A percentile compares a stretch with the other conserved stretches of the same genome.
phyloP scores from a whole-genome alignment of 176 grass and related monocot genomes.

The Thalia dealbata region DNA sequence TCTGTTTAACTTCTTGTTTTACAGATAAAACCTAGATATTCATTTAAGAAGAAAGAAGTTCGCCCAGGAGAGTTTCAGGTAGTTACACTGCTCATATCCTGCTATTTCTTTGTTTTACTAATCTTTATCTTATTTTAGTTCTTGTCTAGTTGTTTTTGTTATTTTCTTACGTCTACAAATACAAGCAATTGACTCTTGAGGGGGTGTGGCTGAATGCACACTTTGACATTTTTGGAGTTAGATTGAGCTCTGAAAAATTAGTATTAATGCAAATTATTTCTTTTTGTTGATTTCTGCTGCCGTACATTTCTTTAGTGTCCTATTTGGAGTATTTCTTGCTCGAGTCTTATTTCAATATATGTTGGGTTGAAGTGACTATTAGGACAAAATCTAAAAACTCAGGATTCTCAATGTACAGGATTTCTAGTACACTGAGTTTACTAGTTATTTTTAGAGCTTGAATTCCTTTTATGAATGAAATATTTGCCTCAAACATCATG shows the following conservation, averaged over 20 bases:
- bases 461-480: neutral
- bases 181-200: no score
- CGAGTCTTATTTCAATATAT: neutral
- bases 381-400: neutral
- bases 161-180: neutral
- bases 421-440: neutral
- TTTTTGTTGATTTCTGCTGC: neutral
- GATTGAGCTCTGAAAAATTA: neutral
- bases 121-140: constrained; percentile 7
- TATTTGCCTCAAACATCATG: neutral
- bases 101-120: neutral
- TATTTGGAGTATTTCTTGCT: neutral
- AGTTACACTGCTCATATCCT: neutral
- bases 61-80: constrained; percentile 89
- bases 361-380: neutral
- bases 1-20: constrained; percentile 22
- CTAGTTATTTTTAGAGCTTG: neutral
- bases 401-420: neutral
- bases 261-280: neutral
- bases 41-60: constrained; percentile 90
- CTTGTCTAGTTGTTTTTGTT: constrained; percentile 4
- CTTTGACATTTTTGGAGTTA: neutral
- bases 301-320: neutral
- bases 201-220: neutral
- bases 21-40: constrained; percentile 96